Evolutionary conservation across 2,329 filamentous ascomycete genomes (phyloP).

Genomic region (Cryphonectria japonica): DNA sequence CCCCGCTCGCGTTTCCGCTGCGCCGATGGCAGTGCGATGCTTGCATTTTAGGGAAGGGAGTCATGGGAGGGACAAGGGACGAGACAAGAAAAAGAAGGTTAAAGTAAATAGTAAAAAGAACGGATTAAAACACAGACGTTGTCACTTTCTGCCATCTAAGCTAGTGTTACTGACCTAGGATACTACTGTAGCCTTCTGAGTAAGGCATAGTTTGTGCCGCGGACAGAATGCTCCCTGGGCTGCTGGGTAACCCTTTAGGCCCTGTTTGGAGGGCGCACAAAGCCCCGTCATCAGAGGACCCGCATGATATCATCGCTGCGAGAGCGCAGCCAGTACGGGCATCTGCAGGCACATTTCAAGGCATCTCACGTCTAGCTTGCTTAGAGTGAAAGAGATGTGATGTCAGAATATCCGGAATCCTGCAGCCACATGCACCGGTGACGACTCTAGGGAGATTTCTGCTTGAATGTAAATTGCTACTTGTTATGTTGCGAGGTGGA

Average conservation of each 20-base stretch:
- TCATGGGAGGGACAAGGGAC: background rate
- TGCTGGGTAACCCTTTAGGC: background rate
- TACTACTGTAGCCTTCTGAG: background rate
- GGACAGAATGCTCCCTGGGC: background rate
- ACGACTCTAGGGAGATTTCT: too few relatives aligned
- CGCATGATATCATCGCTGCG: conserved; percentile 17
- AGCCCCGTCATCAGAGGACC: background rate
- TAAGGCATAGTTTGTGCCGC: background rate
- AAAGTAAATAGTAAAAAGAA: background rate
- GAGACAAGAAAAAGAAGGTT: background rate
- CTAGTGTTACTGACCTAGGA: background rate
- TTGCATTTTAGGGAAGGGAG: background rate
- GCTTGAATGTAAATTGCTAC: too few relatives aligned
- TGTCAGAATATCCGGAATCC: background rate
- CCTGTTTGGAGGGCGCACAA: background rate
- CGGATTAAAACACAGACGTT: background rate
- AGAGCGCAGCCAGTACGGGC: too few relatives aligned
- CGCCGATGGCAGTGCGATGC: background rate
- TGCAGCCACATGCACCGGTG: background rate
- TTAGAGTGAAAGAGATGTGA: background rate
- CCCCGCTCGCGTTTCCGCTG: background rate
- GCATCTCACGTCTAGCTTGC: background rate
- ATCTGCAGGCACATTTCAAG: background rate
- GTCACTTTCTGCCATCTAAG: background rate
- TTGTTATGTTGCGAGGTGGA: background rate